A percentile compares a stretch with the other conserved stretches of the same genome.
Conservation (phyloP, 2,329 filamentous ascomycete genomes). For the Zasmidium angulare region DNA sequence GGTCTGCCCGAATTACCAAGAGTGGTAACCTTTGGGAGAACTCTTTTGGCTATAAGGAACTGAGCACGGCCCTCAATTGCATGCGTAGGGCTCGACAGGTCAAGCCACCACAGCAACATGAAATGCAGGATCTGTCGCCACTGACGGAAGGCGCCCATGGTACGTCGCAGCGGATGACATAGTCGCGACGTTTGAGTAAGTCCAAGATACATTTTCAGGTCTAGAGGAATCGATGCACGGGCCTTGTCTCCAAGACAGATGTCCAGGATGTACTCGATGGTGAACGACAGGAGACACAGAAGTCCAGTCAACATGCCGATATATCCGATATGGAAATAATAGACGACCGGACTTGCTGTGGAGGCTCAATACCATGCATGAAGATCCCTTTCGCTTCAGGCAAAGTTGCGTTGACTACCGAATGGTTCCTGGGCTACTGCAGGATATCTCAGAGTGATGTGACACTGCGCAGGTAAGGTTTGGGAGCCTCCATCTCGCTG, state of each 20-base stretch:
- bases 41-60: no score
- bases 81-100: no score
- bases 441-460: neutral
- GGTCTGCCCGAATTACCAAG: neutral
- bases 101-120: no score
- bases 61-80: no score
- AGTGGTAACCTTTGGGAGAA: no score
- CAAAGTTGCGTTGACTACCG: neutral
- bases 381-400: neutral
- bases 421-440: neutral
- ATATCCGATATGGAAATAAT: neutral
- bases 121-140: no score
- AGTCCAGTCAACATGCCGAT: neutral
- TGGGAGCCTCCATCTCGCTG: no score
- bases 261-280: neutral
- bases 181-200: no score
- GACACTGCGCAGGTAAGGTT: no score
- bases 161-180: no score
- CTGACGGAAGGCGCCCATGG: no score
- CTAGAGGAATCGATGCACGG: neutral
- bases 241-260: neutral
- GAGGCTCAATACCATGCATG: neutral
- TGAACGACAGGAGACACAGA: neutral
- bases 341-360: neutral
- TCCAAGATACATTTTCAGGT: no score